These are phyloP conservation scores for Triangularia verruculosa DNA, from an alignment of 2,329 filamentous ascomycete genomes.

Conservation along the genomic window DNA sequence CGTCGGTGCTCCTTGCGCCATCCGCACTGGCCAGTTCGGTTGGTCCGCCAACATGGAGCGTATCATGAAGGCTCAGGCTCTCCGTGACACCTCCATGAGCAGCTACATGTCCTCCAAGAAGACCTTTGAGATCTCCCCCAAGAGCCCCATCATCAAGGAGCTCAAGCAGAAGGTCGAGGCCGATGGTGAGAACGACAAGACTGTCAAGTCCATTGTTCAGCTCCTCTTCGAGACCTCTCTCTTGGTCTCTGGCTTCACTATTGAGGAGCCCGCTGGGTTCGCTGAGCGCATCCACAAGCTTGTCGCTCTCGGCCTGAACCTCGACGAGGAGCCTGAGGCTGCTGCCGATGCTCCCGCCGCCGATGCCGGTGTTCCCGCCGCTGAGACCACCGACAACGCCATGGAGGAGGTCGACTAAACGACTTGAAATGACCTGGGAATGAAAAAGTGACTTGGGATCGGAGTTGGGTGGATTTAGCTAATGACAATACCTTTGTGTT, in stretches of 20 bases:
- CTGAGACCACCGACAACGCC: conserved; percentile 77
- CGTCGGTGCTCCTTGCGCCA: conserved; percentile 88
- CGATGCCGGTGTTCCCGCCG: conserved; percentile 56
- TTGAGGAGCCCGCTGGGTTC: conserved; percentile 96
- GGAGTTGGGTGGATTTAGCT: conserved; percentile 38
- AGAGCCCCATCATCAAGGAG: conserved; percentile 96
- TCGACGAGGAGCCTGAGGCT: conserved; percentile 87
- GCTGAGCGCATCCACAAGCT: conserved; percentile 99
- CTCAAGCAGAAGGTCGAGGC: conserved; percentile 98
- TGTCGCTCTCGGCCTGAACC: conserved; percentile 93
- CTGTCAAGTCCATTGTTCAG: conserved; percentile 98
- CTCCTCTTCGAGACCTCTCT: conserved; percentile 98
- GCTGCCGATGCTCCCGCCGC: conserved; percentile 55
- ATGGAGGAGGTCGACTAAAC: conserved; percentile 99
- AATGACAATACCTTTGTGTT: conserved; percentile 32
- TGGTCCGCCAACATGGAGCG: conserved; percentile 99
- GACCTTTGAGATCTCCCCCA: conserved; percentile 99
- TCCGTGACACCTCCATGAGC: conserved; percentile 99
- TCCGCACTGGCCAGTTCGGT: conserved; percentile 98
- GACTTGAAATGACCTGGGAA: conserved; percentile 33
- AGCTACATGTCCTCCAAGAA: conserved; percentile 99
- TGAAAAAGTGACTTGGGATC: conserved; percentile 41
- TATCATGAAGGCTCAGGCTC: conserved; percentile 99
- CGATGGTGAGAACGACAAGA: conserved; percentile 97
- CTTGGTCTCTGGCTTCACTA: conserved; percentile 98